These are phyloP conservation scores for Talaromyces sp. DNA, from an alignment of 2,329 filamentous ascomycete species.

Conservation along the genomic window DNA sequence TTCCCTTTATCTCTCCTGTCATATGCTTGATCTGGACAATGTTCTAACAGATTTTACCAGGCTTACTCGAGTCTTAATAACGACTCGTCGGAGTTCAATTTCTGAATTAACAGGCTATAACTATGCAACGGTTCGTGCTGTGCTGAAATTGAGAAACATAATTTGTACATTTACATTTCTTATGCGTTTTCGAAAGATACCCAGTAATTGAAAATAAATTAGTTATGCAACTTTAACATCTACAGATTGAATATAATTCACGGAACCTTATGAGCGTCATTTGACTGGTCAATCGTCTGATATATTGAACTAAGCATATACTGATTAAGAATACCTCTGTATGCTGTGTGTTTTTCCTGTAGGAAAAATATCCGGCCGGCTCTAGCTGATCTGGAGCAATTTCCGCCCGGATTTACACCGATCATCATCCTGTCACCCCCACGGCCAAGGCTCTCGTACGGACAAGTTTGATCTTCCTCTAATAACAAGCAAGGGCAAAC, in stretches of 20 bases:
- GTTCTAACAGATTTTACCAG: constrained; percentile 22
- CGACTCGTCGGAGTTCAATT: constrained; percentile 28
- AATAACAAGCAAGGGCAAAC: not conserved
- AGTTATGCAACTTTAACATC: no score
- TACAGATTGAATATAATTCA: no score
- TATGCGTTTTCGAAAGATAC: not conserved
- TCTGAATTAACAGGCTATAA: constrained; percentile 15
- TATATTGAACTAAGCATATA: no score
- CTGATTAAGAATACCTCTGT: no score
- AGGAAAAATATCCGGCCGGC: constrained; percentile 6
- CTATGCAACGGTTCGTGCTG: no score
- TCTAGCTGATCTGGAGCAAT: not conserved
- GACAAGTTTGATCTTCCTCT: not conserved
- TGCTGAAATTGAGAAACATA: not conserved
- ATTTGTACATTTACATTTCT: not conserved
- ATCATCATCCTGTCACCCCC: not conserved
- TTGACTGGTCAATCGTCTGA: no score
- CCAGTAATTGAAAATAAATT: not conserved
- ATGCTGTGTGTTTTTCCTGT: no score
- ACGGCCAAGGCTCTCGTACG: not conserved
- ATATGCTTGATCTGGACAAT: not conserved
- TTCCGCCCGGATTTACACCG: not conserved
- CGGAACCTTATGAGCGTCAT: not conserved
- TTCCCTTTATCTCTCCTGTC: no score
- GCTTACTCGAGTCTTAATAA: constrained; percentile 34